Evolutionary conservation across 345 rosid species (phyloP).

Genomic region (Sisymbrium altissimum): DNA sequence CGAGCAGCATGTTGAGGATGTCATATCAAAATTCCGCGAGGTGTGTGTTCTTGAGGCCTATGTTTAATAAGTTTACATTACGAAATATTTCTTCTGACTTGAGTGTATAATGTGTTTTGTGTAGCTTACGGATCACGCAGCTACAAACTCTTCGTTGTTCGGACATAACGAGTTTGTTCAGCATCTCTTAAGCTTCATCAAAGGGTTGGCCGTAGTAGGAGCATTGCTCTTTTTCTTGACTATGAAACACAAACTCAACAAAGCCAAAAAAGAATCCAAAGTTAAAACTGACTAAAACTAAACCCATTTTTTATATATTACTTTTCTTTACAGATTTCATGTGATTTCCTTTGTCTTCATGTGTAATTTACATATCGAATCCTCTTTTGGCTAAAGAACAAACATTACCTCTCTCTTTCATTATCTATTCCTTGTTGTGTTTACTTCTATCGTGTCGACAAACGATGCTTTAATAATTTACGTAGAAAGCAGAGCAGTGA

Average conservation of each 20-base stretch:
- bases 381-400: neutral
- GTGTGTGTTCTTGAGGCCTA: slow-evolving; percentile 1
- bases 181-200: slow-evolving; percentile 20
- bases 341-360: neutral
- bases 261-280: slow-evolving; percentile 29
- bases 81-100: neutral
- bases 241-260: slow-evolving; percentile 30
- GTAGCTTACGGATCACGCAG: slow-evolving; percentile 25
- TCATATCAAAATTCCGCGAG: slow-evolving; percentile 26
- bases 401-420: neutral
- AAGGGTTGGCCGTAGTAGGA: slow-evolving; percentile 29
- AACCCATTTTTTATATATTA: neutral
- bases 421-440: neutral
- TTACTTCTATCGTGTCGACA: neutral
- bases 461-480: neutral
- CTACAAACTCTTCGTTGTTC: slow-evolving; percentile 16
- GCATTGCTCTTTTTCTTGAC: slow-evolving; percentile 29
- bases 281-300: slow-evolving; percentile 27
- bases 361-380: neutral
- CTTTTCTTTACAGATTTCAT: neutral
- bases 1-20: slow-evolving; percentile 18
- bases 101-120: slow-evolving; percentile 1
- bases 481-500: neutral
- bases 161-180: slow-evolving; percentile 27
- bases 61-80: neutral